Percentiles rank a stretch among this genome's conserved stretches.
These are phyloP conservation scores for Clarkia xantiana DNA, from an alignment of 345 rosid genomes.

Conservation along the genomic window DNA sequence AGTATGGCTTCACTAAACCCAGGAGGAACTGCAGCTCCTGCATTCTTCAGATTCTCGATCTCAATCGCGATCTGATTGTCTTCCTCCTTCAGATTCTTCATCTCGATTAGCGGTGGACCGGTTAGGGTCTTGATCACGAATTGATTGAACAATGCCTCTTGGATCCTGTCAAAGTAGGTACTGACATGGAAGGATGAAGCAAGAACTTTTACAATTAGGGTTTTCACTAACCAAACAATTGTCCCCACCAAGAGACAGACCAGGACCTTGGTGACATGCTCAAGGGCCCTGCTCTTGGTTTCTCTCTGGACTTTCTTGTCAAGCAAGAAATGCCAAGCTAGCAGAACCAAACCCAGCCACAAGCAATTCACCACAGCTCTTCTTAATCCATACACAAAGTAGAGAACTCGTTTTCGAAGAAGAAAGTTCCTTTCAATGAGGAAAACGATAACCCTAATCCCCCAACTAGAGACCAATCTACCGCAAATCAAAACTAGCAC, in stretches of 20 bases:
- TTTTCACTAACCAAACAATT: slow-evolving; percentile 51
- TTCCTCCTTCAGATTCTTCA: slow-evolving; percentile 33
- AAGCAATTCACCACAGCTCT: slow-evolving; percentile 53
- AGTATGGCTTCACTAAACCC: slow-evolving; percentile 2
- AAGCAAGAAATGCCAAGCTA: slow-evolving; percentile 53
- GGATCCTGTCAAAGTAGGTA: slow-evolving; percentile 62
- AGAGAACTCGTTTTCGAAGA: slow-evolving; percentile 46
- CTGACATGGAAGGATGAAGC: slow-evolving; percentile 63
- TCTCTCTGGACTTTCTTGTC: slow-evolving; percentile 32
- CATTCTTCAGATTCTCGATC: slow-evolving; percentile 27
- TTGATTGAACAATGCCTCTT: slow-evolving; percentile 53
- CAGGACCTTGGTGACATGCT: slow-evolving; percentile 35
- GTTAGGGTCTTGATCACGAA: slow-evolving; percentile 51
- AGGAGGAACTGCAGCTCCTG: slow-evolving; percentile 11
- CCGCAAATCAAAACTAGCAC: slow-evolving; percentile 57
- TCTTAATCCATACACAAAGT: slow-evolving; percentile 54
- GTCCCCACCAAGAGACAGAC: slow-evolving; percentile 43
- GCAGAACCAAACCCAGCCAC: slow-evolving; percentile 55
- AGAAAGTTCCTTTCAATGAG: slow-evolving; percentile 56
- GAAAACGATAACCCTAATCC: slow-evolving; percentile 38
- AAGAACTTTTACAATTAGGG: slow-evolving; percentile 48
- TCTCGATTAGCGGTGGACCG: slow-evolving; percentile 52
- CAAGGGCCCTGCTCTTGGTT: slow-evolving; percentile 12
- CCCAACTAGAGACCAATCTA: slow-evolving; percentile 59
- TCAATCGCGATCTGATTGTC: slow-evolving; percentile 27